A percentile compares a stretch with the other conserved stretches of the same genome.
Evolutionary conservation across 768 basidiomycete species (phyloP).

Genomic region (Baorangia bicolor): DNA sequence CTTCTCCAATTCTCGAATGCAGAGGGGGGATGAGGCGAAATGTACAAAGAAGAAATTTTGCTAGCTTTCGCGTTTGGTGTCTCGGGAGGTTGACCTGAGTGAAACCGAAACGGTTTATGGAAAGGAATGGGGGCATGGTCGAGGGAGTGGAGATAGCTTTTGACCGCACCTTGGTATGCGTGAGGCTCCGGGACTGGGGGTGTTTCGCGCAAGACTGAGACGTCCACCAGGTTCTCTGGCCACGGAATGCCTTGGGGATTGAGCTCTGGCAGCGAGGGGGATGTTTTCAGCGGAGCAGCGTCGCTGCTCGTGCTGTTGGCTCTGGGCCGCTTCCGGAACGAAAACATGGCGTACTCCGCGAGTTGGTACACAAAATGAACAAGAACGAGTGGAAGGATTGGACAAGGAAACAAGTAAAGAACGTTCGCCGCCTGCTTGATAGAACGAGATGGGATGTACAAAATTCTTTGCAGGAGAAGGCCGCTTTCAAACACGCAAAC

Average conservation of each 20-base stretch:
- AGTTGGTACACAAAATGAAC: slow-evolving; percentile 22
- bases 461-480: slow-evolving; percentile 18
- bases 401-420: slow-evolving; percentile 26
- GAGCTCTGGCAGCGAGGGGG: slow-evolving; percentile 79
- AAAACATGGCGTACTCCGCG: slow-evolving; percentile 55
- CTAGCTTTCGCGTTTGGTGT: slow-evolving; percentile 34
- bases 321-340: slow-evolving; percentile 64
- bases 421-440: slow-evolving; percentile 17
- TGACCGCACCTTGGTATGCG: slow-evolving; percentile 64
- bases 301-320: slow-evolving; percentile 41
- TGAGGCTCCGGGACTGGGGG: slow-evolving; percentile 30
- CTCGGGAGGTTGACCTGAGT: slow-evolving; percentile 39
- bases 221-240: slow-evolving; percentile 81
- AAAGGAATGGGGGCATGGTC: slow-evolving; percentile 63
- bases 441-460: slow-evolving; percentile 15
- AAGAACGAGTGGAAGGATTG: slow-evolving; percentile 27
- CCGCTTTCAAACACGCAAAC: slow-evolving; percentile 11
- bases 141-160: slow-evolving; percentile 59
- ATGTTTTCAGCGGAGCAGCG: slow-evolving; percentile 56
- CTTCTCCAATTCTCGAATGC: slow-evolving; percentile 60
- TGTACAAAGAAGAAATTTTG: slow-evolving; percentile 71
- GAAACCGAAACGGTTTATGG: slow-evolving; percentile 75
- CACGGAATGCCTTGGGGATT: slow-evolving; percentile 75
- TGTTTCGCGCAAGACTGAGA: slow-evolving; percentile 58
- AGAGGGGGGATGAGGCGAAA: slow-evolving; percentile 55